Conservation (phyloP, 495 filamentous ascomycete genomes). For the Penicillium goetzii region DNA sequence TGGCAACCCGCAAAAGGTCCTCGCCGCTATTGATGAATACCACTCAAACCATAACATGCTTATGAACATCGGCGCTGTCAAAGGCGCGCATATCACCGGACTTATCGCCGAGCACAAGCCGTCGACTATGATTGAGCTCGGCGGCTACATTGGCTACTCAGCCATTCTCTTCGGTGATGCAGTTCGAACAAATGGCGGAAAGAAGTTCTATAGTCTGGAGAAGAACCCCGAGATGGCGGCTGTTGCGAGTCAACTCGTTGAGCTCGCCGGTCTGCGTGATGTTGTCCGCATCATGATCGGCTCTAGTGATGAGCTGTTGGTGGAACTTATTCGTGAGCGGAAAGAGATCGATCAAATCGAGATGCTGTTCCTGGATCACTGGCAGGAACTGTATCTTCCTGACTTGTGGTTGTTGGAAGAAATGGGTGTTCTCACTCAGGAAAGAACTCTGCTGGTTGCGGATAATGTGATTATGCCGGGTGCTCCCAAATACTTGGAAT, state of each 20-base stretch:
- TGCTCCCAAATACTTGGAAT: constrained; percentile 61
- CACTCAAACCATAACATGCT: constrained; percentile 54
- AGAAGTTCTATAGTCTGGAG: constrained; percentile 62
- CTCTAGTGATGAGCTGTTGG: constrained; percentile 24
- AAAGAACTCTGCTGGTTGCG: constrained; percentile 58
- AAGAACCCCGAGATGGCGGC: constrained; percentile 64
- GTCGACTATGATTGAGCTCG: constrained; percentile 68
- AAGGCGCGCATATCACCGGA: constrained; percentile 63
- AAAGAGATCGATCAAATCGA: constrained; percentile 52
- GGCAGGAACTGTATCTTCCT: constrained; percentile 62
- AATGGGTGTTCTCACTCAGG: constrained; percentile 55
- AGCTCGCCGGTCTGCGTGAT: constrained; percentile 65
- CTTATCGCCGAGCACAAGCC: constrained; percentile 65
- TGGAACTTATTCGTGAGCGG: constrained; percentile 33
- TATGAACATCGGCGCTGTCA: constrained; percentile 72
- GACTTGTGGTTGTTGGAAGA: constrained; percentile 71
- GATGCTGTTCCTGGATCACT: constrained; percentile 69
- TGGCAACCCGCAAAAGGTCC: constrained; percentile 58
- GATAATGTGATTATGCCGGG: constrained; percentile 72
- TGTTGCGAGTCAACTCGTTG: constrained; percentile 58
- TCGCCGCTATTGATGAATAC: constrained; percentile 62
- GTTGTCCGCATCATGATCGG: constrained; percentile 44
- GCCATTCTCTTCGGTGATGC: constrained; percentile 65
- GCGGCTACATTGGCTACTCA: constrained; percentile 77
- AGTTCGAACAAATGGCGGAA: constrained; percentile 54